Percentiles rank a stretch among this genome's conserved stretches.
phyloP scores from a whole-genome alignment of 352 stramenopile genomes.

The Pythium scleroteichum region DNA sequence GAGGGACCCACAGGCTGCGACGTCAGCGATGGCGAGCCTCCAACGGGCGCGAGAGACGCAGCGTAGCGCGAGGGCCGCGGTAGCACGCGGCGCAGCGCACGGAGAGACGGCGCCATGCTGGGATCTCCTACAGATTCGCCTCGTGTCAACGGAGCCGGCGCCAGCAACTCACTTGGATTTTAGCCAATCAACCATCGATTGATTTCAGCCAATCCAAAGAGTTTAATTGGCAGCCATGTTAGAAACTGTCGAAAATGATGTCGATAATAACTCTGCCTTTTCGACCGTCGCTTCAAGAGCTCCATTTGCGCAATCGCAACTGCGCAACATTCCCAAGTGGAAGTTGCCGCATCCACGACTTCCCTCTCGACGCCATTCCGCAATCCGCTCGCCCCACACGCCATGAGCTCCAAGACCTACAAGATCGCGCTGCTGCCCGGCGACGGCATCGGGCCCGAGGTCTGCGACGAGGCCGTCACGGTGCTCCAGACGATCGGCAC shows the following conservation, averaged over 20 bases:
- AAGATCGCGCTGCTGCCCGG: conserved; percentile 96
- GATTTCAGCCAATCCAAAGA: conserved; percentile 9
- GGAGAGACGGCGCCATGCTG: conserved; percentile 1
- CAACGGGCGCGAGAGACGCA: neutral
- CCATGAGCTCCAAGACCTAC: conserved; percentile 45
- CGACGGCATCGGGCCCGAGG: conserved; percentile 99
- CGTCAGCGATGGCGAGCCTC: neutral
- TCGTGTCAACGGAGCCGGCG: conserved; percentile 5
- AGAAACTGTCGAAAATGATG: conserved; percentile 4
- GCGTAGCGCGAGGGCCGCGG: conserved; percentile 2
- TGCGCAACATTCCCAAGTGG: conserved; percentile 31
- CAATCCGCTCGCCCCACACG: conserved; percentile 4
- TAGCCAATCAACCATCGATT: conserved; percentile 2
- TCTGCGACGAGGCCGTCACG: conserved; percentile 93
- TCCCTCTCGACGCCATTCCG: conserved; percentile 6
- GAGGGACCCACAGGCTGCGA: no score
- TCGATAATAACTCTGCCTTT: no score
- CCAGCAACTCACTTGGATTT: conserved; percentile 4
- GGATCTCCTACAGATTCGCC: neutral
- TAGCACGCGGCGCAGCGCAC: conserved; percentile 13
- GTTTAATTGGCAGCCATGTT: conserved; percentile 2
- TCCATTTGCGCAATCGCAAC: conserved; percentile 25
- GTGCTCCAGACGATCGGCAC: conserved; percentile 85
- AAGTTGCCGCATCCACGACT: conserved; percentile 11
- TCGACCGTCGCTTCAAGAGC: neutral